Evolutionary conservation across 805 yeast genomes (phyloP), one percentile per base, ranked within the genome.

Genomic region (Naumovozyma castellii): DNA sequence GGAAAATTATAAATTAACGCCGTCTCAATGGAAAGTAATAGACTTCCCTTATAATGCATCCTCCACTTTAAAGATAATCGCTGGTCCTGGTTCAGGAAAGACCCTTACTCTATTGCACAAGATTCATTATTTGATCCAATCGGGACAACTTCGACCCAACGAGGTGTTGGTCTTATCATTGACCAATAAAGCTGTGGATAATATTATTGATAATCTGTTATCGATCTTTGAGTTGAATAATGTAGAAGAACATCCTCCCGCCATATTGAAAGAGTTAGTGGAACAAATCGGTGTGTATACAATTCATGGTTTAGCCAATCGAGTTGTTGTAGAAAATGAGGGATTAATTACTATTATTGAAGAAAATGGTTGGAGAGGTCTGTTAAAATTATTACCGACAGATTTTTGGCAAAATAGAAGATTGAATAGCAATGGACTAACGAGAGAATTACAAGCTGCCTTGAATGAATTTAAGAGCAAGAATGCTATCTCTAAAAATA

Each of bases 41-140:
- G 51, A 57, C 1, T 57, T 58, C 41, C 73, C 76, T 1, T 54
- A 64, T 4, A 52, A 43, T 4, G 62, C 65, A 5, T 54, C 62
- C 14, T 58, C 66, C 5, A 59, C 78, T 0, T 55, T 81, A 4
- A 66, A 73, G 29, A 65, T 81, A 1, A 62, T 68, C 6, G 83
- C 87, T 0, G 86, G 86, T 0, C 86, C 88, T 0, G 87, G 88
- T 3, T 72, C 83, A 6, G 88, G 90, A 2, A 81, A 81, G 50
- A 79, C 87, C 0, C 62, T 65, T 27, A 79, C 86, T 0, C 48
- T 81, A 22, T 69, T 75, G 3, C 64, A 69, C 22, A 65, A 83
- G 43, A 65, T 81, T 0, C 72, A 72, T 2, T 64, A 70, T 42
- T 45, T 78, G 45, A 50, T 80, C 3, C 44, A 54, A 1, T 42